phyloP scores from a whole-genome alignment of 2,329 filamentous ascomycete species.

The Pseudogymnoascus sp. region DNA sequence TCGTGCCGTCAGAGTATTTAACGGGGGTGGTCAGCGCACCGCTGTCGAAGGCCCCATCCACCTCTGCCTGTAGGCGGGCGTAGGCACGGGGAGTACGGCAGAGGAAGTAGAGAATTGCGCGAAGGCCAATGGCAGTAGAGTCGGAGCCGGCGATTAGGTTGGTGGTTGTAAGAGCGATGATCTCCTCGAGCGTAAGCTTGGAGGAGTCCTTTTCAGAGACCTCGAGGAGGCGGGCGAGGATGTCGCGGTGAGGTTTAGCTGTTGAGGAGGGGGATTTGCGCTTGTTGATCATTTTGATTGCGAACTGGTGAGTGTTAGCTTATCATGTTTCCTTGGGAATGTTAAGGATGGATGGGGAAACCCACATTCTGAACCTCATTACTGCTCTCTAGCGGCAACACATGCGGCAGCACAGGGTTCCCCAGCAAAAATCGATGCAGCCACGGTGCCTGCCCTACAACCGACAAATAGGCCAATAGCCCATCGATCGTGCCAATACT shows the following conservation, averaged over 20 bases:
- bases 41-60: slow-evolving; percentile 22
- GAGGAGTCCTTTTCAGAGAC: slow-evolving; percentile 8
- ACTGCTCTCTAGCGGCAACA: slow-evolving; percentile 10
- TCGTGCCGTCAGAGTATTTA: slow-evolving; percentile 20
- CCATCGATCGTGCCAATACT: slow-evolving; percentile 13
- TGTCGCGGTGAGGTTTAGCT: background rate
- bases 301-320: background rate
- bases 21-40: slow-evolving; percentile 22
- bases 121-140: slow-evolving; percentile 39
- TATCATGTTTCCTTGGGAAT: slow-evolving; percentile 8
- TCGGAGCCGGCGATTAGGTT: slow-evolving; percentile 26
- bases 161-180: background rate
- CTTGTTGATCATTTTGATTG: background rate
- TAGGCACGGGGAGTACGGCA: slow-evolving; percentile 22
- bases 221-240: slow-evolving; percentile 17
- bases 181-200: background rate
- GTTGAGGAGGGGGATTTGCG: background rate
- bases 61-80: slow-evolving; percentile 22
- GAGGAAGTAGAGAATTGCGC: slow-evolving; percentile 35
- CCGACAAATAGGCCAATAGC: background rate
- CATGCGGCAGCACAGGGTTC: slow-evolving; percentile 3
- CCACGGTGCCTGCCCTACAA: slow-evolving; percentile 6
- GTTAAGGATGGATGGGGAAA: slow-evolving; percentile 23
- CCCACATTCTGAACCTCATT: slow-evolving; percentile 31
- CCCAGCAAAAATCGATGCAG: slow-evolving; percentile 7